These are phyloP conservation scores for Codiaeum variegatum DNA, from an alignment of 441 rosid species.

Conservation along the genomic window DNA sequence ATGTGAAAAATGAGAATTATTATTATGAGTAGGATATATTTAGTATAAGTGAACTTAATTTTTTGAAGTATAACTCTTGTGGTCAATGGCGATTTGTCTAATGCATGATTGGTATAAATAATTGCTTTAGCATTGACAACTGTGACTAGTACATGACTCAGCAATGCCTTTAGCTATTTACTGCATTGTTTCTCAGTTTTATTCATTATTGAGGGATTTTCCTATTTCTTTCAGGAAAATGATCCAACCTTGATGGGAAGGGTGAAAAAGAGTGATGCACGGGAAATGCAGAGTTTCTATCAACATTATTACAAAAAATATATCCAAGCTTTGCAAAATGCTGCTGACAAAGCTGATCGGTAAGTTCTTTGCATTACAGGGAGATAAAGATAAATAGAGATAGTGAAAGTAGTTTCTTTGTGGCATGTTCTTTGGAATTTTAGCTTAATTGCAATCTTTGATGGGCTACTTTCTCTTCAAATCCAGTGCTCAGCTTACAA, in stretches of 20 bases:
- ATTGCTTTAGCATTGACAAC: background rate
- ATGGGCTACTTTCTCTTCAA: slow-evolving; percentile 18
- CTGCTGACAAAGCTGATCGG: slow-evolving; percentile 99
- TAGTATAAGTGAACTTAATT: background rate
- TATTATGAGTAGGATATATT: background rate
- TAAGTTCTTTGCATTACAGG: slow-evolving; percentile 27
- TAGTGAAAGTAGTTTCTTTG: background rate
- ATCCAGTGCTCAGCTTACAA: slow-evolving; percentile 91
- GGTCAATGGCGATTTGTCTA: background rate
- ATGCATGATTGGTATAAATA: background rate
- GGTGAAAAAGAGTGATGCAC: slow-evolving; percentile 89
- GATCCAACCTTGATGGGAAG: slow-evolving; percentile 86
- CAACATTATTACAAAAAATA: slow-evolving; percentile 91
- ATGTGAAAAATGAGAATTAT: background rate
- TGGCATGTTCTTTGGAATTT: background rate
- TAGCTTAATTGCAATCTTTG: slow-evolving; percentile 3
- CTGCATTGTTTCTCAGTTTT: background rate
- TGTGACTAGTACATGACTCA: background rate
- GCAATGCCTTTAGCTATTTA: slow-evolving; percentile 3
- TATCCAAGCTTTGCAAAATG: slow-evolving; percentile 91
- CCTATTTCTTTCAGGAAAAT: slow-evolving; percentile 57
- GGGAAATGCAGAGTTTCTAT: slow-evolving; percentile 96
- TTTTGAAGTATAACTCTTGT: background rate
- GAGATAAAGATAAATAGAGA: background rate
- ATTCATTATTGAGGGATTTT: slow-evolving; percentile 4